phyloP scores from a whole-genome alignment of 768 basidiomycete genomes.

The Phylloporus rhodoxanthus region DNA sequence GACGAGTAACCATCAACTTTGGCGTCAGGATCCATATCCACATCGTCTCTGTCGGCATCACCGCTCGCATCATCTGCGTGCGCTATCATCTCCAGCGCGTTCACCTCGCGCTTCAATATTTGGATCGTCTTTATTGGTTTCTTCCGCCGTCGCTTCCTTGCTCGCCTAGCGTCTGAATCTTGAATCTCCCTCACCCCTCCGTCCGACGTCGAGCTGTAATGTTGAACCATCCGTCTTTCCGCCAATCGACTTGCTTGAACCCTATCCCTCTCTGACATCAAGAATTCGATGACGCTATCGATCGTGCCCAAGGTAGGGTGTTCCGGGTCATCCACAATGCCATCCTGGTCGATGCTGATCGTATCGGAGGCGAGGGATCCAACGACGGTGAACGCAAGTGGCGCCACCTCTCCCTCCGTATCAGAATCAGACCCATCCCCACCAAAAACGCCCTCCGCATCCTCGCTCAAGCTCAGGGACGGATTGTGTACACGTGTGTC shows the following conservation, averaged over 20 bases:
- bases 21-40: conserved; percentile 9
- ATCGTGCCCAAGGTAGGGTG: conserved; percentile 69
- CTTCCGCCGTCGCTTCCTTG: conserved; percentile 36
- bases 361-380: conserved; percentile 21
- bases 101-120: conserved; percentile 22
- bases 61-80: conserved; percentile 21
- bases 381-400: conserved; percentile 22
- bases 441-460: conserved; percentile 8
- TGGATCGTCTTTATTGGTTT: conserved; percentile 28
- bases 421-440: conserved; percentile 26
- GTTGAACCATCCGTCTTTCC: conserved; percentile 21
- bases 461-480: background rate
- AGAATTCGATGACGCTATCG: conserved; percentile 68
- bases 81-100: conserved; percentile 19
- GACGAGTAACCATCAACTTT: conserved; percentile 24
- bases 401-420: conserved; percentile 36
- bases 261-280: conserved; percentile 63
- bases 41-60: conserved; percentile 25
- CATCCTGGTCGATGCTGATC: conserved; percentile 24
- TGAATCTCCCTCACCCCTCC: conserved; percentile 33
- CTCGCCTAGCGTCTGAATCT: conserved; percentile 36
- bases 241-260: conserved; percentile 40
- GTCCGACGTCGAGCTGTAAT: conserved; percentile 34
- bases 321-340: conserved; percentile 24
- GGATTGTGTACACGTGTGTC: background rate